Conservation (phyloP, 2,329 filamentous ascomycete genomes). For the Verticillium zaregamsianum region DNA sequence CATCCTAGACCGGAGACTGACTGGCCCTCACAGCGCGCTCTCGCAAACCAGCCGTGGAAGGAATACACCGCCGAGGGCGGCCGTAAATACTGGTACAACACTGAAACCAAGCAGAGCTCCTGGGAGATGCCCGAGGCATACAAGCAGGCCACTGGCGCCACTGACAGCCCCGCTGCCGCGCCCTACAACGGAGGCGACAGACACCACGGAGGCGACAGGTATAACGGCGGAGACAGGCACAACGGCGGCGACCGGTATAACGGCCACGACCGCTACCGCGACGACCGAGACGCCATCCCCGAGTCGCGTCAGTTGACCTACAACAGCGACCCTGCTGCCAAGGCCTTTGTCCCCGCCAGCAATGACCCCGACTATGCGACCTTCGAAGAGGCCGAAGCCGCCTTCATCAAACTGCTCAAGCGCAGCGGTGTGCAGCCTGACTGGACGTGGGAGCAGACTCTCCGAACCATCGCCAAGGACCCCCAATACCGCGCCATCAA, state of each 20-base stretch:
- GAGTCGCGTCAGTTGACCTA: constrained; percentile 57
- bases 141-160: constrained; percentile 66
- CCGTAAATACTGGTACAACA: constrained; percentile 93
- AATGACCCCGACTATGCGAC: constrained; percentile 76
- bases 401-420: constrained; percentile 86
- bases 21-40: constrained; percentile 57
- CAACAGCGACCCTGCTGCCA: constrained; percentile 51
- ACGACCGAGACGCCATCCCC: constrained; percentile 34
- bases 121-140: constrained; percentile 92
- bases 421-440: constrained; percentile 83
- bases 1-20: constrained; percentile 6
- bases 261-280: constrained; percentile 32
- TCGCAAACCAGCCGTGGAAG: constrained; percentile 84
- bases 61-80: constrained; percentile 86
- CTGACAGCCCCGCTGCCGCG: constrained; percentile 30
- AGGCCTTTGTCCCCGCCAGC: constrained; percentile 57
- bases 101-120: constrained; percentile 83
- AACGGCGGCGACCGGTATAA: constrained; percentile 31
- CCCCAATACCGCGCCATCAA: constrained; percentile 90
- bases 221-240: constrained; percentile 7
- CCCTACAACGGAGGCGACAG: constrained; percentile 13
- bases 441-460: constrained; percentile 88
- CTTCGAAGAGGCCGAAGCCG: constrained; percentile 84
- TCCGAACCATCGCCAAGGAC: constrained; percentile 83
- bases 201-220: constrained; percentile 9